These are phyloP conservation scores for Parasitella parasitica DNA, from an alignment of 371 early-diverging fungal genomes.

Conservation along the genomic window DNA sequence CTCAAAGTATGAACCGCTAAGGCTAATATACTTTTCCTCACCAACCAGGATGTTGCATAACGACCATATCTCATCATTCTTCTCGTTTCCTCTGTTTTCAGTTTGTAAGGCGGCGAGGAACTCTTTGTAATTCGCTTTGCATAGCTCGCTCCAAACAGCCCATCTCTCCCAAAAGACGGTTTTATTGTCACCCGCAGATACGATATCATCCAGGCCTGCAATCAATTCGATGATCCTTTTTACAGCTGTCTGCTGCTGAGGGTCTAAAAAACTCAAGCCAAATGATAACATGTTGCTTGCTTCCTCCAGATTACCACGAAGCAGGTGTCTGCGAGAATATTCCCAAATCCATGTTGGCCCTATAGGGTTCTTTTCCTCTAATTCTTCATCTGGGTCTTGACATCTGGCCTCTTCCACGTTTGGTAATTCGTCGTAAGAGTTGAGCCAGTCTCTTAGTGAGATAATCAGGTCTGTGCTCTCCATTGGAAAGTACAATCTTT, in stretches of 20 bases:
- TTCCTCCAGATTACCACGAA: slow-evolving; percentile 10
- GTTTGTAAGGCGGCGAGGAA: neutral
- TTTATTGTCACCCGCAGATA: neutral
- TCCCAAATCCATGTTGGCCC: neutral
- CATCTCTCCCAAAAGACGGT: neutral
- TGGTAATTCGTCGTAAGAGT: neutral
- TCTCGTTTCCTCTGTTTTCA: neutral
- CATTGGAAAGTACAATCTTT: slow-evolving; percentile 3
- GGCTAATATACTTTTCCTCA: neutral
- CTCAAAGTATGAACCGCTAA: slow-evolving; percentile 1
- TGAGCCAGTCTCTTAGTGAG: neutral
- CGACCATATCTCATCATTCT: neutral
- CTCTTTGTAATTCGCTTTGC: neutral
- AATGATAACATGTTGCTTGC: neutral
- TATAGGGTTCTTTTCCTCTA: neutral
- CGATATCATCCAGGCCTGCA: neutral
- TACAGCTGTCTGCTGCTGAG: neutral
- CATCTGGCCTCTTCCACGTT: neutral
- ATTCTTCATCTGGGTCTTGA: neutral
- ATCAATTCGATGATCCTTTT: neutral
- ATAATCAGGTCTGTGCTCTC: neutral
- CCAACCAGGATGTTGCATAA: neutral
- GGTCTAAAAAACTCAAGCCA: neutral
- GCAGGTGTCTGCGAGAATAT: neutral
- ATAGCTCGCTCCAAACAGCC: neutral